Evolutionary conservation across 1,284 basidiomycete species (phyloP), one percentile per base, ranked within the genome.

Genomic region (Cryptococcus hybrid): DNA sequence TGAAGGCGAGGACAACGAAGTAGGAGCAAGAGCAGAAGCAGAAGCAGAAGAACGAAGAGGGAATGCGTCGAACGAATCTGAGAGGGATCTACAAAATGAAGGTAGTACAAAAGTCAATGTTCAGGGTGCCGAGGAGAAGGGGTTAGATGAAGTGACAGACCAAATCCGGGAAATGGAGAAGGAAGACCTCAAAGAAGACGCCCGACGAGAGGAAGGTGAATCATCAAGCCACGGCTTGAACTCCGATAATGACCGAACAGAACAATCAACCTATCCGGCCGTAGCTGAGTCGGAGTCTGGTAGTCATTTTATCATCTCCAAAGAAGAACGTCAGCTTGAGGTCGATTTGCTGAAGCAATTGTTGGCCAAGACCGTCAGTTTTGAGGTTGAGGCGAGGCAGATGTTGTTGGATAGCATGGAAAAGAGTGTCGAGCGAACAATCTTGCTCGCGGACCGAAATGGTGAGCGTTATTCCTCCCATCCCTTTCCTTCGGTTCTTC

Each of bases 361-460:
- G 13, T 60, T 76, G 49, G 63, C 69, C 39, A 58, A 67, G 11
- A 63, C 65, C 7, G 64, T 72, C 7, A 64, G 64, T 40, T 61
- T 76, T 24, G 74, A 76, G 52, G 68, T 69, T 6, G 69, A 73
- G 51, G 58, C 66, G 12, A 62, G 74, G 39, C 68, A 73, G 57
- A 68, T 76, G 67, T 58, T 76, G 39, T 50, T 76, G 46, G 70
- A 73, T 46, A 64, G 60, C 30, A 73, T 76, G 73, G 69, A 71
- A 35, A 61, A 73, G 51, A 62, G 68, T 11, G 58, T 76, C 0
- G 65, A 71, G 8, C 55, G 72, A 36, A 75, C 73, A 2, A 38
- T 76, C 11, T 52, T 76, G 0, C 57, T 75, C 15, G 74, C 74
- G 1, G 74, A 76, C 52, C 64, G 74, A 7, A 76, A 75, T 53